These are phyloP conservation scores for Cornus suecica DNA, from an alignment of 148 eudicot species.

Conservation along the genomic window DNA sequence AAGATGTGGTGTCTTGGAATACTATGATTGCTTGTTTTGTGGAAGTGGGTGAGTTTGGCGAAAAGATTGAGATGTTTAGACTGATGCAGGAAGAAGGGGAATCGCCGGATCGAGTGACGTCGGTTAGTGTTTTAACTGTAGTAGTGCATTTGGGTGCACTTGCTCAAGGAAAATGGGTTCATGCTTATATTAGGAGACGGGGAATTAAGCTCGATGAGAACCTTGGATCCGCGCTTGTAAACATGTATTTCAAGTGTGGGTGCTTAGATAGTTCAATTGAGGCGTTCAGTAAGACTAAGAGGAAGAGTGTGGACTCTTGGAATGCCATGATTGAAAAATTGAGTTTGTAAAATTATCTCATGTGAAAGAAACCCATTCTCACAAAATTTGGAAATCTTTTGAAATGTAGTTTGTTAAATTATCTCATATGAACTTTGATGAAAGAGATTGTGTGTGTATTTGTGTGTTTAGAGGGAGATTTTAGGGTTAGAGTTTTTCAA, in stretches of 20 bases:
- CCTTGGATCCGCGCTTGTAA: slow-evolving; percentile 19
- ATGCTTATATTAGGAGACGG: slow-evolving; percentile 19
- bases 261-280: slow-evolving; percentile 14
- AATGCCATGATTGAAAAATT: slow-evolving; percentile 23
- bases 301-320: slow-evolving; percentile 18
- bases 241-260: slow-evolving; percentile 27
- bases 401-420: no score
- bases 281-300: slow-evolving; percentile 11
- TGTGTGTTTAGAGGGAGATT: no score
- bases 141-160: slow-evolving; percentile 17
- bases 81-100: slow-evolving; percentile 14
- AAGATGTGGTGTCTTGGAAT: slow-evolving; percentile 25
- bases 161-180: slow-evolving; percentile 23
- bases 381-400: no score
- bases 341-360: no score
- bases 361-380: no score
- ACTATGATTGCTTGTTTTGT: slow-evolving; percentile 17
- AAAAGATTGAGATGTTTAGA: slow-evolving; percentile 10
- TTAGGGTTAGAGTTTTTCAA: no score
- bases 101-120: slow-evolving; percentile 2
- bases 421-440: no score
- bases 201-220: slow-evolving; percentile 11
- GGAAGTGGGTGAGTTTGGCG: not conserved
- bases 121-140: slow-evolving; percentile 12
- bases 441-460: no score